A percentile compares a stretch with the other conserved stretches of the same genome.
Evolutionary conservation across 345 rosid genomes (phyloP).

Genomic region (Citrus sp.): DNA sequence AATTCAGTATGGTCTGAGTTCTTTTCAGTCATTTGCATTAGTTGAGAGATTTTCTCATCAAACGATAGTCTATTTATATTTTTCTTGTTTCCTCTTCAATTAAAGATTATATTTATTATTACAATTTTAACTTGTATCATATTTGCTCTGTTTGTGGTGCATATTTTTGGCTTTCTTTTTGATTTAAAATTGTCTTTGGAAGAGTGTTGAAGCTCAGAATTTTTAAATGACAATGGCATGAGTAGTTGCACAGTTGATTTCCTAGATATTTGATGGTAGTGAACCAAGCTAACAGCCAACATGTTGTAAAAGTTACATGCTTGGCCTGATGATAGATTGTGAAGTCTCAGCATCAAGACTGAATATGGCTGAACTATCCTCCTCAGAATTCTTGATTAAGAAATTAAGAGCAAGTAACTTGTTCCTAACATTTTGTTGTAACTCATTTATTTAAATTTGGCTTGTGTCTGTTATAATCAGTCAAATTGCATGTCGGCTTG

Average conservation of each 20-base stretch:
- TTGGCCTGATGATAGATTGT: neutral
- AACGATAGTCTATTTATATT: neutral
- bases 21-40: neutral
- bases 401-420: neutral
- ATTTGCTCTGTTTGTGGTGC: neutral
- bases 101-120: neutral
- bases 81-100: neutral
- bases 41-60: neutral
- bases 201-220: neutral
- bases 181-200: neutral
- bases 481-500: neutral
- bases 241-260: neutral
- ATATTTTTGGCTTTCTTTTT: neutral
- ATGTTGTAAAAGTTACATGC: neutral
- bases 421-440: neutral
- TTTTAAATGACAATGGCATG: neutral
- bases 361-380: neutral
- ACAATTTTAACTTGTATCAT: neutral
- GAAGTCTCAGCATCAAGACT: neutral
- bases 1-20: neutral
- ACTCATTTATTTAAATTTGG: neutral
- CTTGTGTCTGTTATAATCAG: neutral
- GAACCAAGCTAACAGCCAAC: neutral
- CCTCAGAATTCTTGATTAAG: neutral
- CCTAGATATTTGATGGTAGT: neutral